phyloP scores from a whole-genome alignment of 495 filamentous ascomycete genomes.

The Sporormia fimetaria region DNA sequence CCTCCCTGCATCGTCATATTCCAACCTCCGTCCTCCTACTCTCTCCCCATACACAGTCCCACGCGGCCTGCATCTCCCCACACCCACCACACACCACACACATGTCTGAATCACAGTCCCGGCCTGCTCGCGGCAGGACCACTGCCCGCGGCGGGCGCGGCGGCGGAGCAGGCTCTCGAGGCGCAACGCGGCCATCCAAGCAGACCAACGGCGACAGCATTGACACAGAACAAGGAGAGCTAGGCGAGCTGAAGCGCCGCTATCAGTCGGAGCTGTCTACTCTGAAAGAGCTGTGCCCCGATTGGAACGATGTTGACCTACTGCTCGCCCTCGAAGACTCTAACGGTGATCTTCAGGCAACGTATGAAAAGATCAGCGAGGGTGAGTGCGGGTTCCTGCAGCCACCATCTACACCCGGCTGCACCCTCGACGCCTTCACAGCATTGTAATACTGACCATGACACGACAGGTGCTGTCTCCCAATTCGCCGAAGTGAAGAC shows the following conservation, averaged over 20 bases:
- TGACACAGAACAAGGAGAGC: slow-evolving; percentile 77
- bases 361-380: slow-evolving; percentile 83
- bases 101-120: slow-evolving; percentile 90
- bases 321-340: slow-evolving; percentile 86
- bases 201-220: slow-evolving; percentile 54
- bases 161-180: slow-evolving; percentile 57
- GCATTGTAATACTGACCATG: slow-evolving; percentile 8
- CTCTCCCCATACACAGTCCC: slow-evolving; percentile 6
- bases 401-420: not conserved
- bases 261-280: slow-evolving; percentile 61
- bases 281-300: slow-evolving; percentile 82
- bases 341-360: slow-evolving; percentile 70
- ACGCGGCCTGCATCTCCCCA: slow-evolving; percentile 1
- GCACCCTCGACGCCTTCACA: not conserved
- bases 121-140: slow-evolving; percentile 72
- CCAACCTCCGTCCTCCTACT: not conserved
- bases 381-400: slow-evolving; percentile 44
- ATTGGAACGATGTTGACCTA: slow-evolving; percentile 86
- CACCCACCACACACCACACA: slow-evolving; percentile 25
- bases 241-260: slow-evolving; percentile 81
- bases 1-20: slow-evolving; percentile 5
- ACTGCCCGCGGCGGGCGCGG: slow-evolving; percentile 73
- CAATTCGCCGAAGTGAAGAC: slow-evolving; percentile 96
- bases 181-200: slow-evolving; percentile 43
- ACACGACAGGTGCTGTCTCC: slow-evolving; percentile 60